Base-by-base conservation (phyloP, 192 early-diverging fungal species). In the Coemansia sp. region DNA sequence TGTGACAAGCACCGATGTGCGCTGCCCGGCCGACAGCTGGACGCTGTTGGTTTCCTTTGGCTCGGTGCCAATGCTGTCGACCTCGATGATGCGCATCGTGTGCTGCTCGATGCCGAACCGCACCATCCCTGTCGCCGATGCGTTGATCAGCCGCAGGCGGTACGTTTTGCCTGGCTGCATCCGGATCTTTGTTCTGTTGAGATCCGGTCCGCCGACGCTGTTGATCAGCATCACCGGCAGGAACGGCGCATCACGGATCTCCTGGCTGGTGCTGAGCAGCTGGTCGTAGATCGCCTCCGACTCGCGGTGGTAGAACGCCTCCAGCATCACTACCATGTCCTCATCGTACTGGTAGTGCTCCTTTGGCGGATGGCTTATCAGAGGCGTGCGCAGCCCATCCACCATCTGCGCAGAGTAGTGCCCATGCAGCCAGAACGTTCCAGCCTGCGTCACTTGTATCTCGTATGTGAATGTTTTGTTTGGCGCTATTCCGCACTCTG, bases 371-470 rank as follows among this genome's bases (percentile, higher is more conserved):
- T 88, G 81, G 60, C 91, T 80, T 40, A 92, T 85, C 29, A 94
- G 45, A n/a, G 91, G 83, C 0, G 82, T 83, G 55, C 88, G 87
- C 59, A 93, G 71, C 42, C 92, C 92, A 56, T 94, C 92, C 33
- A 90, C 85, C 62, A 91, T 91, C 75, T 94, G 91, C 11, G 75
- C 85, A 59, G 56, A 65, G 55, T 61, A 82, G 70, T 94, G 92
- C 50, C 84, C 78, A 64, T 94, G 92, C 54, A 89, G 84, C 94
- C 94, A 95, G 75, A 83, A 94, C 8, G 91, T 93, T 30, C 94
- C 94, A 22, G 82, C 79, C 64, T 95, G 91, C 31, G 74, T 67
- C 15, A 88, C 73, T 6, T 76, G 67, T 50, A 88, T 86, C 11
- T 75, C 79, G 64, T 94, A 94, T 1, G 89, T 87, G 67, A 85